Conservation (phyloP, 2,329 filamentous ascomycete species). For the Pseudogymnoascus sp. region DNA sequence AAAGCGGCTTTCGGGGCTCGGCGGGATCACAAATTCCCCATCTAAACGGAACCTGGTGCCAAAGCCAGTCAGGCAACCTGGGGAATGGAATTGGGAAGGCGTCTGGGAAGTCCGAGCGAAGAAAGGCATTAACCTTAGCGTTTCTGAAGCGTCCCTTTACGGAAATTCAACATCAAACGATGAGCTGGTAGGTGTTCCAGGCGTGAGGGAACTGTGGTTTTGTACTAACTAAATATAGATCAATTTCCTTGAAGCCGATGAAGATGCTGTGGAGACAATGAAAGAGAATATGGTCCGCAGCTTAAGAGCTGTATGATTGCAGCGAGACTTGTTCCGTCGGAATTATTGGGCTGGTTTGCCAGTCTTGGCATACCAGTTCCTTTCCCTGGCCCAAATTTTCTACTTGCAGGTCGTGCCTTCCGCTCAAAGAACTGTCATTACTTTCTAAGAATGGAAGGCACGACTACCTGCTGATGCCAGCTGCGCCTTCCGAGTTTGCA, state of each 20-base stretch:
- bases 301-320: conserved; percentile 30
- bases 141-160: conserved; percentile 73
- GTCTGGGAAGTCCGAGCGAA: conserved; percentile 89
- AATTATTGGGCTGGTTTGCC: neutral
- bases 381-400: neutral
- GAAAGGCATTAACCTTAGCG: conserved; percentile 66
- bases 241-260: conserved; percentile 57
- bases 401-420: neutral
- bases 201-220: neutral
- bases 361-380: neutral
- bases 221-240: conserved; percentile 38
- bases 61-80: conserved; percentile 44
- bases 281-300: conserved; percentile 48
- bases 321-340: neutral
- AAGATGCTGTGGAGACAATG: conserved; percentile 47
- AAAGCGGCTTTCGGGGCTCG: neutral
- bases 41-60: conserved; percentile 5
- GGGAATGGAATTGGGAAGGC: conserved; percentile 95
- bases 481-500: neutral
- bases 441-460: neutral
- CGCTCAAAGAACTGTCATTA: neutral
- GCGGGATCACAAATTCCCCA: neutral
- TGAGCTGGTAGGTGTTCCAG: conserved; percentile 58
- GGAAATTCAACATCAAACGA: conserved; percentile 54
- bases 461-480: neutral